phyloP scores from a whole-genome alignment of 805 yeast species.

The Candida sithepensis region DNA sequence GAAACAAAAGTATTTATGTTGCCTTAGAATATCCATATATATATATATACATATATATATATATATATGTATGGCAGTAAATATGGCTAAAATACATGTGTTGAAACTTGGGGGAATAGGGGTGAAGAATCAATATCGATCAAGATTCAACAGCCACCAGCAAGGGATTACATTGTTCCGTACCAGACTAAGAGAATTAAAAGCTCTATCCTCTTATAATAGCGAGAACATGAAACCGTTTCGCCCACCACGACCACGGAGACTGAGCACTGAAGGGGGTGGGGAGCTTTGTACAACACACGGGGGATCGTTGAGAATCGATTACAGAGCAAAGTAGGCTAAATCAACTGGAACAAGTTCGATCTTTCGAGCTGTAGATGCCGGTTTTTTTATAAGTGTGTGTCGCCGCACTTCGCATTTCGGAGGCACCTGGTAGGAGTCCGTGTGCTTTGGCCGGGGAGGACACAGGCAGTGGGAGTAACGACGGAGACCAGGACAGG shows the following conservation, averaged over 20 bases:
- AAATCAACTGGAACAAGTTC: not conserved
- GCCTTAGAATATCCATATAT: not conserved
- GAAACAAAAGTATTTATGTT: too few relatives aligned
- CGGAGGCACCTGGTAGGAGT: not conserved
- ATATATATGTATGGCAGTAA: too few relatives aligned
- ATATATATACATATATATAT: too few relatives aligned
- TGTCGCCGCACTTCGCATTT: not conserved
- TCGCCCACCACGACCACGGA: not conserved
- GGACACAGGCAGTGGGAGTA: too few relatives aligned
- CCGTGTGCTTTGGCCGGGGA: not conserved
- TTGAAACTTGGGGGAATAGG: not conserved
- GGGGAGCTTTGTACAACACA: not conserved
- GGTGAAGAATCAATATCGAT: not conserved
- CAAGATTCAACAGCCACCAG: too few relatives aligned
- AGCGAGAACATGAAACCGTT: not conserved
- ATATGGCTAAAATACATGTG: too few relatives aligned
- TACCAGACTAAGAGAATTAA: not conserved
- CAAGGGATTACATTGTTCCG: not conserved
- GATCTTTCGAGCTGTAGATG: too few relatives aligned
- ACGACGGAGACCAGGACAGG: too few relatives aligned
- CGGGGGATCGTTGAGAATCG: too few relatives aligned
- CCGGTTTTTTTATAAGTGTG: too few relatives aligned
- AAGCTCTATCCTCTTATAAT: too few relatives aligned
- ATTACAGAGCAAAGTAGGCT: not conserved
- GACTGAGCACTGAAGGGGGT: too few relatives aligned